Conservation (phyloP, 768 basidiomycete genomes). For the Pleurotus tuoliensis region DNA sequence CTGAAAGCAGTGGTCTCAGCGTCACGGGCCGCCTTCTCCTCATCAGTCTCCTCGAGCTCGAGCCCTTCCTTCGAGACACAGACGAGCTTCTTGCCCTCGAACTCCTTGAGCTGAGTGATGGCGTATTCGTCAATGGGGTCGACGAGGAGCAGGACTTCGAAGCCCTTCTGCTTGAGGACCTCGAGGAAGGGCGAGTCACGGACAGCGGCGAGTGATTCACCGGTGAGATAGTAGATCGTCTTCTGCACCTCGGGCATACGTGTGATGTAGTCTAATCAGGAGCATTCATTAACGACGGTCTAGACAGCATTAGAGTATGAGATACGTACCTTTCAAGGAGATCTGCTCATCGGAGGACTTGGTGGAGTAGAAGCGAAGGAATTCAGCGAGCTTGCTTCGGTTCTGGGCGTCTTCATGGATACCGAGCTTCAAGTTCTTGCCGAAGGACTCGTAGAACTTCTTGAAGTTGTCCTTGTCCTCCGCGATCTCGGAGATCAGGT, state of each 20-base stretch:
- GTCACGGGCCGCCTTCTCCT: slow-evolving; percentile 92
- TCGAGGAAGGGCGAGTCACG: slow-evolving; percentile 98
- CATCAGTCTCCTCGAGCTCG: slow-evolving; percentile 98
- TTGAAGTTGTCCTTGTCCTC: slow-evolving; percentile 99
- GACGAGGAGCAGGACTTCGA: slow-evolving; percentile 94
- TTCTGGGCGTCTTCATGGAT: slow-evolving; percentile 99
- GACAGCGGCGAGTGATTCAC: slow-evolving; percentile 89
- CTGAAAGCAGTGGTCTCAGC: slow-evolving; percentile 77
- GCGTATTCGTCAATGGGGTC: slow-evolving; percentile 99
- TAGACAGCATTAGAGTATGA: not conserved
- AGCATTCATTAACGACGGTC: not conserved
- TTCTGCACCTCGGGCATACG: slow-evolving; percentile 99
- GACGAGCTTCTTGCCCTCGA: slow-evolving; percentile 94
- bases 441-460: slow-evolving; percentile 98
- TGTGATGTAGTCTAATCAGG: slow-evolving; percentile 85
- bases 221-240: slow-evolving; percentile 98
- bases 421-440: slow-evolving; percentile 99
- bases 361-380: slow-evolving; percentile 97
- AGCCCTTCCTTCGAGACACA: slow-evolving; percentile 99
- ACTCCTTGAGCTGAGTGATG: slow-evolving; percentile 98
- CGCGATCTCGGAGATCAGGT: slow-evolving; percentile 91
- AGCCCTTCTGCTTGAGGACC: slow-evolving; percentile 99
- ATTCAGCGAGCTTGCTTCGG: slow-evolving; percentile 98
- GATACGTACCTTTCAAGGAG: slow-evolving; percentile 79
- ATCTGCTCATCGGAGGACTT: slow-evolving; percentile 87